These are phyloP conservation scores for Candida tibetensis DNA, from an alignment of 805 yeast species.

Conservation along the genomic window DNA sequence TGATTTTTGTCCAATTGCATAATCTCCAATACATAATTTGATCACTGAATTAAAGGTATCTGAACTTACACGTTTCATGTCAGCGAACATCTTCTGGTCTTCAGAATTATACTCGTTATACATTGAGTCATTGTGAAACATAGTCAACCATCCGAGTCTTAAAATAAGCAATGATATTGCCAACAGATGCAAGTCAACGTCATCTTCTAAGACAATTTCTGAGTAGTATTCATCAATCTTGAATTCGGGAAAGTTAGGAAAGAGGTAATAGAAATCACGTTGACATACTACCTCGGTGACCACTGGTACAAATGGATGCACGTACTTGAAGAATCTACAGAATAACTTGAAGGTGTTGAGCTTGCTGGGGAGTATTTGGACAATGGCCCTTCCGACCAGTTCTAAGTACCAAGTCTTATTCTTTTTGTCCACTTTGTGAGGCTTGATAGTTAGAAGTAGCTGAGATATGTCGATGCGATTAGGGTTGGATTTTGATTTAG, in stretches of 20 bases:
- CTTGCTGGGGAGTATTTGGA: constrained; percentile 30
- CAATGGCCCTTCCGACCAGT: constrained; percentile 26
- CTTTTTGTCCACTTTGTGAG: constrained; percentile 6
- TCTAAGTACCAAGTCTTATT: constrained; percentile 24
- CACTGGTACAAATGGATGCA: constrained; percentile 38
- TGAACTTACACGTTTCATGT: constrained; percentile 28
- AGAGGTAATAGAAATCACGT: constrained; percentile 23
- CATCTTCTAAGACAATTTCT: constrained; percentile 24
- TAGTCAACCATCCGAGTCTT: constrained; percentile 37
- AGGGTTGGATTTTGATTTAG: background rate
- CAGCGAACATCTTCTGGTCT: constrained; percentile 28
- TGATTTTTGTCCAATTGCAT: constrained; percentile 27
- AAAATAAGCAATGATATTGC: constrained; percentile 30
- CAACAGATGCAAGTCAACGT: constrained; percentile 28
- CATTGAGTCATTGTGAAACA: constrained; percentile 33
- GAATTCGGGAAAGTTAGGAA: constrained; percentile 21
- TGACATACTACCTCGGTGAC: constrained; percentile 28
- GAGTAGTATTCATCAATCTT: constrained; percentile 16
- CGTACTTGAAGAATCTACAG: constrained; percentile 35
- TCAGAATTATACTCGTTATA: constrained; percentile 24
- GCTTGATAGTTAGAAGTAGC: background rate
- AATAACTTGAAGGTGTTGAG: constrained; percentile 24
- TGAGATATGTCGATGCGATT: constrained; percentile 1
- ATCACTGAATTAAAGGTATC: constrained; percentile 29
- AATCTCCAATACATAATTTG: constrained; percentile 34